phyloP scores from a whole-genome alignment of 306 rosid species.

The Cicer yamashitae region DNA sequence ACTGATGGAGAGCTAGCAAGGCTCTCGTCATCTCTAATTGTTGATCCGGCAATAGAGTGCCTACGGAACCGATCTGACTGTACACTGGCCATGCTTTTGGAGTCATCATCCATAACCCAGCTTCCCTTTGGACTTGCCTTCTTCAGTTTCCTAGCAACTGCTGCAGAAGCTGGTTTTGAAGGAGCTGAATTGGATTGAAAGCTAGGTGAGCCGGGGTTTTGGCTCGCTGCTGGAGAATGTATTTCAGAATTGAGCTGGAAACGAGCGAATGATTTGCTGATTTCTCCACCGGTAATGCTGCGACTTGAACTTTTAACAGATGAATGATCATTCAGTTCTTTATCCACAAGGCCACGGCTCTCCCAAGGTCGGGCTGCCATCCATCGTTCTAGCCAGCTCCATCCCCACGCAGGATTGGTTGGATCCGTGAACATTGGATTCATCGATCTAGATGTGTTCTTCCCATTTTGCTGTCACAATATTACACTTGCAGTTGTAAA shows the following conservation, averaged over 20 bases:
- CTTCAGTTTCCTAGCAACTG: conserved; percentile 57
- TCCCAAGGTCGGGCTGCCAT: conserved; percentile 89
- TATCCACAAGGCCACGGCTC: conserved; percentile 56
- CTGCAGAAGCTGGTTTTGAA: conserved; percentile 60
- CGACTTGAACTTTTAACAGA: conserved; percentile 68
- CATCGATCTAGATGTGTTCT: conserved; percentile 69
- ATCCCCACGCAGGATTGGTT: conserved; percentile 94
- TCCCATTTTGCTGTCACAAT: conserved; percentile 73
- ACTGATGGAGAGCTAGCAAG: conserved; percentile 74
- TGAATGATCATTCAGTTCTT: conserved; percentile 66
- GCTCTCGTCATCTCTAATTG: conserved; percentile 76
- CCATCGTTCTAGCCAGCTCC: conserved; percentile 99
- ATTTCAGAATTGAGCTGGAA: conserved; percentile 84
- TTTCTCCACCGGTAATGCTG: conserved; percentile 71
- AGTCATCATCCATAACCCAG: conserved; percentile 66
- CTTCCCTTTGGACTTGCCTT: conserved; percentile 72
- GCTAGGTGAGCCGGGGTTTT: conserved; percentile 59
- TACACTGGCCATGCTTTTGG: conserved; percentile 67
- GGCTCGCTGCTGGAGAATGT: conserved; percentile 83
- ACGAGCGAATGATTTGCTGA: conserved; percentile 87
- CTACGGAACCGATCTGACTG: conserved; percentile 80
- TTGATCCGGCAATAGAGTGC: conserved; percentile 77
- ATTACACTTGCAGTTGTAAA: conserved; percentile 16
- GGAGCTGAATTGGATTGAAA: conserved; percentile 71
- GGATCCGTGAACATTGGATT: conserved; percentile 98